phyloP scores from a whole-genome alignment of 768 basidiomycete genomes.

The Holtermannia corniformis region DNA sequence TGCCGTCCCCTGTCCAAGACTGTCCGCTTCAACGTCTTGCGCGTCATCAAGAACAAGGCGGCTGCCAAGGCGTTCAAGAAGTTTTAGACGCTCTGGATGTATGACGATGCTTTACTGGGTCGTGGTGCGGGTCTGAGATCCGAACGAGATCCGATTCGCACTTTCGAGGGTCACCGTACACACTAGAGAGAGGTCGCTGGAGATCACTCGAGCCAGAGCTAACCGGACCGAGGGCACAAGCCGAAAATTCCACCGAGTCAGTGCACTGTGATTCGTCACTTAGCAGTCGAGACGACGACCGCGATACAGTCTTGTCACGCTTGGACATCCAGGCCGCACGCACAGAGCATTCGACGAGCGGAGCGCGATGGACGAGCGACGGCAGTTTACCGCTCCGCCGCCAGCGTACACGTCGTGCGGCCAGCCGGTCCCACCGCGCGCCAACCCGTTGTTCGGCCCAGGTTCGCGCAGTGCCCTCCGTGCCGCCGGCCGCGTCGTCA shows the following conservation, averaged over 20 bases:
- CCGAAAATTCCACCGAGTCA: no score
- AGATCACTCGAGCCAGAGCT: no score
- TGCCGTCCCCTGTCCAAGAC: slow-evolving; percentile 99
- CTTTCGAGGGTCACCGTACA: no score
- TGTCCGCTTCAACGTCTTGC: slow-evolving; percentile 96
- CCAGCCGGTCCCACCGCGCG: background rate
- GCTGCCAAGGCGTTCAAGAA: slow-evolving; percentile 84
- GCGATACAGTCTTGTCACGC: no score
- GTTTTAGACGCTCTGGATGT: slow-evolving; percentile 48
- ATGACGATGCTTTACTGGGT: background rate
- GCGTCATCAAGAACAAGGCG: slow-evolving; percentile 89
- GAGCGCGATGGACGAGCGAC: background rate
- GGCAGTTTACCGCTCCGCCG: background rate
- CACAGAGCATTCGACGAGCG: background rate
- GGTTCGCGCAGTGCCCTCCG: background rate
- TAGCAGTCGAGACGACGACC: no score
- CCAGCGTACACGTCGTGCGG: background rate
- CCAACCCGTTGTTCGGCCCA: background rate
- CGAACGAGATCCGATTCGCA: no score
- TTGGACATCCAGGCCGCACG: no score
- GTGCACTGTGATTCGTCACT: no score
- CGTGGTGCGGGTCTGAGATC: no score
- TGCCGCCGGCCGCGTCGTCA: background rate
- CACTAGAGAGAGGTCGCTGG: no score
- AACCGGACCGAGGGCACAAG: no score